These are phyloP conservation scores for Candida tammaniensis DNA, from an alignment of 805 yeast species.

Conservation along the genomic window DNA sequence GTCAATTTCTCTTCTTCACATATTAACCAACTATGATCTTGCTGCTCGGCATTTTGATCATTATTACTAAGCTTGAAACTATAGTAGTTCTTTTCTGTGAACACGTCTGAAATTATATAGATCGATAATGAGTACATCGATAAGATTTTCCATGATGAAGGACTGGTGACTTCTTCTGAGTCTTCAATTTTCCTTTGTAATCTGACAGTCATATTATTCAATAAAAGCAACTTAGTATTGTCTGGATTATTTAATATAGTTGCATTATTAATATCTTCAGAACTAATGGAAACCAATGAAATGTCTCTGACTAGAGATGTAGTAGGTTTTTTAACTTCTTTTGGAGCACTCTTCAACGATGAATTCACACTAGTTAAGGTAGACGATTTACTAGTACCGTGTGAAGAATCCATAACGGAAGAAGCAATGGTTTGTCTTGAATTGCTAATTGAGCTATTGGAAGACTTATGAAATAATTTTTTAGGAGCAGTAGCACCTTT, in stretches of 20 bases:
- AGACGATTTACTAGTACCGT: slow-evolving; percentile 21
- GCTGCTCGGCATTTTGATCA: slow-evolving; percentile 12
- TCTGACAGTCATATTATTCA: slow-evolving; percentile 33
- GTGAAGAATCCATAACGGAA: slow-evolving; percentile 33
- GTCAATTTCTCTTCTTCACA: slow-evolving; percentile 25
- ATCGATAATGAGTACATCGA: slow-evolving; percentile 37
- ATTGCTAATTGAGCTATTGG: slow-evolving; percentile 11
- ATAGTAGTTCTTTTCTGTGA: slow-evolving; percentile 23
- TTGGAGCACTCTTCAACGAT: slow-evolving; percentile 5
- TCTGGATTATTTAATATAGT: slow-evolving; percentile 23
- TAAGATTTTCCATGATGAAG: slow-evolving; percentile 43
- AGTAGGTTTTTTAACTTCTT: too few relatives aligned
- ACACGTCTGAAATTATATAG: slow-evolving; percentile 25
- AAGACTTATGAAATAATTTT: slow-evolving; percentile 12
- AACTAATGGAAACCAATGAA: slow-evolving; percentile 20
- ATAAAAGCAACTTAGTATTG: slow-evolving; percentile 19
- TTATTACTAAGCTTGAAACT: slow-evolving; percentile 25
- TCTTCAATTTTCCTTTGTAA: slow-evolving; percentile 35
- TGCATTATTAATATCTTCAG: slow-evolving; percentile 18
- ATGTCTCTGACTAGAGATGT: slow-evolving; percentile 14
- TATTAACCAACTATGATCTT: slow-evolving; percentile 29
- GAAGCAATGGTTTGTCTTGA: slow-evolving; percentile 30
- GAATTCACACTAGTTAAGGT: slow-evolving; percentile 21
- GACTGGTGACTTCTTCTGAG: slow-evolving; percentile 24
- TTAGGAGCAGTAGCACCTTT: slow-evolving; percentile 21